Base-by-base conservation (phyloP, 208 protist species). In the Wallacemonas sp. region DNA sequence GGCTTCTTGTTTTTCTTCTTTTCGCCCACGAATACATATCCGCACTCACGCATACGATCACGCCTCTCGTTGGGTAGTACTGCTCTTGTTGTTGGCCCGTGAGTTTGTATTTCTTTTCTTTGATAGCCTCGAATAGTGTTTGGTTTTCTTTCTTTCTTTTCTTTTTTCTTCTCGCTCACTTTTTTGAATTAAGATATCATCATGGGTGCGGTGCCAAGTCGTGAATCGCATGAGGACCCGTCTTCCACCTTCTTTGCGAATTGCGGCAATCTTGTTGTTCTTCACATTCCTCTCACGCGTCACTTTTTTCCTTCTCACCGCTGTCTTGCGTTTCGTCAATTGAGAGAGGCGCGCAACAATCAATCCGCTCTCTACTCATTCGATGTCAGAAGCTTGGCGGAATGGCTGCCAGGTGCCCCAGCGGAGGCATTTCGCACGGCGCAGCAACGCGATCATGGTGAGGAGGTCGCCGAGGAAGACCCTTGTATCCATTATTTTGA, bases 291-390 rank as follows among this genome's bases (percentile, higher is more conserved):
- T 5, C 66, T 90, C 41, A 90, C 80, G 0, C 53, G 56, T 9
- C 80, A 90, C 51, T 90, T 74, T 61, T 86, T 90, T 39, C 71
- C 78, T 19, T 75, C 68, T 2, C 51, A 58, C 2, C 15, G 66
- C 15, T 64, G 78, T n/a, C 74, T 79, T 11, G 78, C 75, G 1
- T 90, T 90, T 47, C 75, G 46, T 45, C 84, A 90, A 55, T 70
- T 90, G 33, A 55, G 72, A 27, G 47, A 82, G 41, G 68, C 67
- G 19, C 72, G 84, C 46, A 69, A 75, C 38, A 64, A 74, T 44
- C 84, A 82, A 42, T 84, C 77, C 12, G 67, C 69, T 15, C 81
- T 82, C 15, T 90, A 87, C 68, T 69, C 72, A 56, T 91, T 85
- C 60, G 72, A 80, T 27, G 30, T 84, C 49, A 31, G 64, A 3